A percentile compares a stretch with the other conserved stretches of the same genome.
phyloP scores from a whole-genome alignment of 2,329 filamentous ascomycete genomes.

The Scedosporium aurantiacum region DNA sequence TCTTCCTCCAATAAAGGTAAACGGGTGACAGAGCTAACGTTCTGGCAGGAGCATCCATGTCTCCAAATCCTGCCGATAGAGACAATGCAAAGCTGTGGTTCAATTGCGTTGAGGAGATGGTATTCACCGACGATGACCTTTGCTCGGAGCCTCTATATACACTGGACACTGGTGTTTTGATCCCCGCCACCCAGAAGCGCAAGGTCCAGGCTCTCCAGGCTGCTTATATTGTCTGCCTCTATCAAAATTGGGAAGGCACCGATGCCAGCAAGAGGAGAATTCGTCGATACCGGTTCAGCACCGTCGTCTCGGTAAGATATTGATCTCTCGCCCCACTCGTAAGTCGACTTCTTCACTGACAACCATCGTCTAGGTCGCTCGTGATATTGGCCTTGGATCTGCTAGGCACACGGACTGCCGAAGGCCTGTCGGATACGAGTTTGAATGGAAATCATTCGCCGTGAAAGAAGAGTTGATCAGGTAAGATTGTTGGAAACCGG shows the following conservation, averaged over 20 bases:
- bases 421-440: slow-evolving; percentile 16
- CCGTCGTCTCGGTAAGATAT: slow-evolving; percentile 21
- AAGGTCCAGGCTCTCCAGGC: slow-evolving; percentile 25
- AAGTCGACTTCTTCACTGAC: not conserved
- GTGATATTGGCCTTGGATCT: slow-evolving; percentile 20
- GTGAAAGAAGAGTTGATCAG: slow-evolving; percentile 23
- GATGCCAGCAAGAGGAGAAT: slow-evolving; percentile 22
- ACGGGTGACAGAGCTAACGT: slow-evolving; percentile 7
- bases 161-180: slow-evolving; percentile 6
- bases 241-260: slow-evolving; percentile 27
- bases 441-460: slow-evolving; percentile 21
- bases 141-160: slow-evolving; percentile 16
- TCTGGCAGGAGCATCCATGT: slow-evolving; percentile 16
- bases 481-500: slow-evolving; percentile 7
- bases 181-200: slow-evolving; percentile 10
- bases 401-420: slow-evolving; percentile 18
- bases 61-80: slow-evolving; percentile 18
- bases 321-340: too few species aligned
- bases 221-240: slow-evolving; percentile 24
- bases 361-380: slow-evolving; percentile 13
- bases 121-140: slow-evolving; percentile 24
- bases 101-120: slow-evolving; percentile 26
- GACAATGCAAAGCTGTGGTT: slow-evolving; percentile 23
- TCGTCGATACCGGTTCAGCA: slow-evolving; percentile 22
- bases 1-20: not conserved